phyloP scores from a whole-genome alignment of 2,329 filamentous ascomycete genomes.

The Trichoderma oligosporum region DNA sequence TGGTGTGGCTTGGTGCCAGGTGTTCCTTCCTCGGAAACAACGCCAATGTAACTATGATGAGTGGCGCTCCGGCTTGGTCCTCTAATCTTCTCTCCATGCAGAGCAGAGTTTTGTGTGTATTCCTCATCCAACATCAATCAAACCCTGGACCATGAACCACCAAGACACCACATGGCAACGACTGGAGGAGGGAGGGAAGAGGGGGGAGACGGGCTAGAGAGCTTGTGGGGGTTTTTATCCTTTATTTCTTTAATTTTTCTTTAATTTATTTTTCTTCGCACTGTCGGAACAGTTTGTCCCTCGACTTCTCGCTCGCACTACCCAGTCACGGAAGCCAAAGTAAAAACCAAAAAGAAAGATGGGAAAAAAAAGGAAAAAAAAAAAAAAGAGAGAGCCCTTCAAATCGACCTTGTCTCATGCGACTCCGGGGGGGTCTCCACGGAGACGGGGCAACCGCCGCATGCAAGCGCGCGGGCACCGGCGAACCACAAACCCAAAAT shows the following conservation, averaged over 20 bases:
- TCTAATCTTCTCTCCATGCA: slow-evolving; percentile 11
- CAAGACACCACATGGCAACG: slow-evolving; percentile 13
- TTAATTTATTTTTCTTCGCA: no score
- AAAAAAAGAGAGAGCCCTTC: background rate
- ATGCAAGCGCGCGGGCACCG: slow-evolving; percentile 15
- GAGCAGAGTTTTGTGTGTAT: background rate
- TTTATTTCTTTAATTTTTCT: no score
- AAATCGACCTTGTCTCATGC: background rate
- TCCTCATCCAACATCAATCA: slow-evolving; percentile 9
- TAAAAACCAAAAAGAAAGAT: no score
- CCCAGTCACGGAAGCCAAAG: no score
- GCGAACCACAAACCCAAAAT: slow-evolving; percentile 10
- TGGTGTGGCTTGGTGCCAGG: background rate
- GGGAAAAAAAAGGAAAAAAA: no score
- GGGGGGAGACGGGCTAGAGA: no score
- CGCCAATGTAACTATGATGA: slow-evolving; percentile 17
- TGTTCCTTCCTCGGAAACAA: slow-evolving; percentile 1
- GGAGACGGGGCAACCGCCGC: background rate
- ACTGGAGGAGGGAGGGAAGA: background rate
- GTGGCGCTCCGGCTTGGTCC: slow-evolving; percentile 6
- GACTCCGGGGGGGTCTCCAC: background rate
- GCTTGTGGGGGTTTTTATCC: no score
- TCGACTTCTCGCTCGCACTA: no score
- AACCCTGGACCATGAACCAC: slow-evolving; percentile 7
- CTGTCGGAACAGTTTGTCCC: no score